phyloP scores from a whole-genome alignment of 2,329 filamentous ascomycete genomes.

The Pseudocercospora ulei region DNA sequence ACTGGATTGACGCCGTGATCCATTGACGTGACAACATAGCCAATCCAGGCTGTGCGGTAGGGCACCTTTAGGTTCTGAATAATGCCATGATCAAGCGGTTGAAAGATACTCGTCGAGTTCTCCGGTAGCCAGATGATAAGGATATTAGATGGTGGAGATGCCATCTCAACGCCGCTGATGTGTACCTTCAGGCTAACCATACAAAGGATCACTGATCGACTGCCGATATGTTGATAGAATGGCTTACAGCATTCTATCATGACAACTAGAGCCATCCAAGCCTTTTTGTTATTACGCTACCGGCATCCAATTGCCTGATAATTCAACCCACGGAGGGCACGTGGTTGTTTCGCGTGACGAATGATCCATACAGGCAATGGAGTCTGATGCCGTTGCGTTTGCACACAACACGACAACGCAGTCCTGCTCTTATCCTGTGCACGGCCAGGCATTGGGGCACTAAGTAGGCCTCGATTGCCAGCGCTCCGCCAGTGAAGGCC shows the following conservation, averaged over 20 bases:
- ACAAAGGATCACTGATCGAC: slow-evolving; percentile 9
- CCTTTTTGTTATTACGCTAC: slow-evolving; percentile 9
- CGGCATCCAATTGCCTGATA: slow-evolving; percentile 5
- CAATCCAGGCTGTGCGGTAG: slow-evolving; percentile 10
- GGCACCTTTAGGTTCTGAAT: slow-evolving; percentile 10
- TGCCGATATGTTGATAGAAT: slow-evolving; percentile 5
- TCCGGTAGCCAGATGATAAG: slow-evolving; percentile 8
- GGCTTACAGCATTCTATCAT: slow-evolving; percentile 12
- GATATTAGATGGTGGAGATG: slow-evolving; percentile 7
- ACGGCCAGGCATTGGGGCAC: background rate
- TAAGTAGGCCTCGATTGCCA: slow-evolving; percentile 4
- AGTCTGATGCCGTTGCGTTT: slow-evolving; percentile 10
- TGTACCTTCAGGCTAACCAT: slow-evolving; percentile 14
- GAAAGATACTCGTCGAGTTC: background rate
- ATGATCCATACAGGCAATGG: slow-evolving; percentile 13
- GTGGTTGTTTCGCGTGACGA: slow-evolving; percentile 5
- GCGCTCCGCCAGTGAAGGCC: slow-evolving; percentile 8
- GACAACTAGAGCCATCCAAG: slow-evolving; percentile 11
- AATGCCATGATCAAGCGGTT: slow-evolving; percentile 12
- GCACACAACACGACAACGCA: slow-evolving; percentile 3
- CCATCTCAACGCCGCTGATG: slow-evolving; percentile 5
- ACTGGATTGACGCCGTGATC: too few relatives aligned
- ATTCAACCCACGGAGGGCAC: slow-evolving; percentile 6
- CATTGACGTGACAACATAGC: too few relatives aligned
- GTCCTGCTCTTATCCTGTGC: background rate